These are phyloP conservation scores for Ceratocystis lukuohia DNA, from an alignment of 2,329 filamentous ascomycete genomes.

Conservation along the genomic window DNA sequence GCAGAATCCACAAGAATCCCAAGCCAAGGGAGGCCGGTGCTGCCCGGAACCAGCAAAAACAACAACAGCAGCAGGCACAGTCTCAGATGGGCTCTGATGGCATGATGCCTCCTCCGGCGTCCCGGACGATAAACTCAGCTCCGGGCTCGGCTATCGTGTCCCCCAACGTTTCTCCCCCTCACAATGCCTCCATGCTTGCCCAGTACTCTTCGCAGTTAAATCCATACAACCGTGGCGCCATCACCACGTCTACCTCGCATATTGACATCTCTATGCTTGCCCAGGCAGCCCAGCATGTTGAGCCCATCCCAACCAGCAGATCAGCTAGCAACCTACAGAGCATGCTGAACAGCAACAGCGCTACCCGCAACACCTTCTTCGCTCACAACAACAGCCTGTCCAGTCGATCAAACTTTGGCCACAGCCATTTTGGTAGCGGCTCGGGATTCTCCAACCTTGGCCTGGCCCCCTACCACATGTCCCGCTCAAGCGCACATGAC, in stretches of 20 bases:
- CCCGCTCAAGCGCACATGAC: conserved; percentile 70
- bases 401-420: conserved; percentile 30
- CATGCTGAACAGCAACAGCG: conserved; percentile 21
- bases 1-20: conserved; percentile 96
- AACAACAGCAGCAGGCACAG: conserved; percentile 97
- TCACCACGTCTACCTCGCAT: conserved; percentile 28
- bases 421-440: conserved; percentile 38
- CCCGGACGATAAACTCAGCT: conserved; percentile 75
- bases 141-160: conserved; percentile 76
- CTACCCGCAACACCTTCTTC: conserved; percentile 18
- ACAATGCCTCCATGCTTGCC: conserved; percentile 65
- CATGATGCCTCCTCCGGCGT: conserved; percentile 61
- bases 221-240: conserved; percentile 36
- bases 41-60: conserved; percentile 58
- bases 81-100: conserved; percentile 43
- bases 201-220: conserved; percentile 24
- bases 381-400: conserved; percentile 17
- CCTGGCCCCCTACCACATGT: conserved; percentile 86
- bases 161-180: conserved; percentile 91
- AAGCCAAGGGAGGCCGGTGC: conserved; percentile 88
- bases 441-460: conserved; percentile 44
- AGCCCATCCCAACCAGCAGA: conserved; percentile 25
- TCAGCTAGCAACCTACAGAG: conserved; percentile 32
- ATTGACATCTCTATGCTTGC: conserved; percentile 47
- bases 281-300: conserved; percentile 47